Evolutionary conservation across 2,329 filamentous ascomycete species (phyloP).

Genomic region (Talaromyces sp.): DNA sequence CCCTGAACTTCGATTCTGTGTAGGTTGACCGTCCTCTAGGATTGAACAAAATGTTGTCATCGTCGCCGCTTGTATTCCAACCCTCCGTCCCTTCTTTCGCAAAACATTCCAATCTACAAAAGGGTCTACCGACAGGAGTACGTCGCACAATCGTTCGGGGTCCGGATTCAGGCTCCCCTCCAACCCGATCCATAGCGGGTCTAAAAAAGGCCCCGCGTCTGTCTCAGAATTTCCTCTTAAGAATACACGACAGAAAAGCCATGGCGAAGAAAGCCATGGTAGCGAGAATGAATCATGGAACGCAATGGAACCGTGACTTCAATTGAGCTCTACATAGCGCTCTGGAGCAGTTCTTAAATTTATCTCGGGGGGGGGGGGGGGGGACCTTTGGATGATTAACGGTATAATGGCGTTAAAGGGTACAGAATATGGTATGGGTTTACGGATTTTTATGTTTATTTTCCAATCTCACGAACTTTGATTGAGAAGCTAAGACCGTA

Average conservation of each 20-base stretch:
- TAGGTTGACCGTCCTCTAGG: slow-evolving; percentile 6
- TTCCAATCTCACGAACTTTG: no score
- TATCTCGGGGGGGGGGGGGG: no score
- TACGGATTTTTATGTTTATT: no score
- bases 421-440: no score
- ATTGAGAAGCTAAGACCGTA: slow-evolving; percentile 35
- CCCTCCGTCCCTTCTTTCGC: slow-evolving; percentile 31
- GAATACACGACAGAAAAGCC: background rate
- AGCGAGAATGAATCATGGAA: background rate
- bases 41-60: slow-evolving; percentile 35
- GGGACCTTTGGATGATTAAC: no score
- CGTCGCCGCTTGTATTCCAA: slow-evolving; percentile 32
- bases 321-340: background rate
- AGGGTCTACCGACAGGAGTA: background rate
- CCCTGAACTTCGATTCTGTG: background rate
- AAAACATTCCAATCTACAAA: slow-evolving; percentile 15
- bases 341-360: no score
- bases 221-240: slow-evolving; percentile 12
- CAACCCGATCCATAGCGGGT: background rate
- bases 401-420: no score
- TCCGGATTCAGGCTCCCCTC: slow-evolving; percentile 8
- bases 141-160: background rate
- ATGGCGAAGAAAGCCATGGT: slow-evolving; percentile 5
- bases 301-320: background rate
- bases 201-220: slow-evolving; percentile 2